phyloP scores from a whole-genome alignment of 768 basidiomycete species.

The Tricholoma saponaceum region DNA sequence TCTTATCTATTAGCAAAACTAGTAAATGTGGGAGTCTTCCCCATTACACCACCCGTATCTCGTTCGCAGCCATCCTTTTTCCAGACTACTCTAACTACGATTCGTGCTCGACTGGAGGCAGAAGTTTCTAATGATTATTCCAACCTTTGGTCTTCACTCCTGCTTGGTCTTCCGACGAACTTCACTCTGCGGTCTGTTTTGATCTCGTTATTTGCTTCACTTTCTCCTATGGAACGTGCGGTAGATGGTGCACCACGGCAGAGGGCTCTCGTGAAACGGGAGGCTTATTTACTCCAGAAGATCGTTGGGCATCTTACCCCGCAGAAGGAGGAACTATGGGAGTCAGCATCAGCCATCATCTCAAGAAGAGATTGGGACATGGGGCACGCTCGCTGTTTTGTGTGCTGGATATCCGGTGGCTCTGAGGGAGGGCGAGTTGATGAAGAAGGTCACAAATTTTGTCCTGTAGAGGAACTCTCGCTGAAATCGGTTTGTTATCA shows the following conservation, averaged over 20 bases:
- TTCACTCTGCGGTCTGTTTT: conserved; percentile 54
- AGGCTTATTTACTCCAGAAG: conserved; percentile 45
- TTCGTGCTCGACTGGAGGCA: conserved; percentile 37
- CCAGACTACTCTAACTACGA: conserved; percentile 39
- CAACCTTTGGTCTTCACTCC: conserved; percentile 42
- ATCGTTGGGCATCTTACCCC: conserved; percentile 50
- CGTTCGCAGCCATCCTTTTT: conserved; percentile 77
- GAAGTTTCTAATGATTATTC: conserved; percentile 34
- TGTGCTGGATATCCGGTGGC: conserved; percentile 62
- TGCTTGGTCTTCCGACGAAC: conserved; percentile 46
- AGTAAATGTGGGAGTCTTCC: conserved; percentile 65
- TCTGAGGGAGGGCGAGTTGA: conserved; percentile 22
- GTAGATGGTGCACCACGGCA: conserved; percentile 25
- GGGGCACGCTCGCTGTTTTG: conserved; percentile 55
- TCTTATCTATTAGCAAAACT: conserved; percentile 61
- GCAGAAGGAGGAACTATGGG: conserved; percentile 48
- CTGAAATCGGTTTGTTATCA: conserved; percentile 13
- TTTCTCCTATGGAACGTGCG: conserved; percentile 28
- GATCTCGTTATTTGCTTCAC: conserved; percentile 51
- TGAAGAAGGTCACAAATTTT: conserved; percentile 21
- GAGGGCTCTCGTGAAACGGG: conserved; percentile 45
- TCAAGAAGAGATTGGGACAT: conserved; percentile 58
- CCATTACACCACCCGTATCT: conserved; percentile 40
- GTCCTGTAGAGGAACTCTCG: background rate
- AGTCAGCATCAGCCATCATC: conserved; percentile 42